A percentile compares a stretch with the other conserved stretches of the same genome.
These are phyloP conservation scores for Blastobotrys mokoenaii DNA, from an alignment of 805 yeast species.

Conservation along the genomic window DNA sequence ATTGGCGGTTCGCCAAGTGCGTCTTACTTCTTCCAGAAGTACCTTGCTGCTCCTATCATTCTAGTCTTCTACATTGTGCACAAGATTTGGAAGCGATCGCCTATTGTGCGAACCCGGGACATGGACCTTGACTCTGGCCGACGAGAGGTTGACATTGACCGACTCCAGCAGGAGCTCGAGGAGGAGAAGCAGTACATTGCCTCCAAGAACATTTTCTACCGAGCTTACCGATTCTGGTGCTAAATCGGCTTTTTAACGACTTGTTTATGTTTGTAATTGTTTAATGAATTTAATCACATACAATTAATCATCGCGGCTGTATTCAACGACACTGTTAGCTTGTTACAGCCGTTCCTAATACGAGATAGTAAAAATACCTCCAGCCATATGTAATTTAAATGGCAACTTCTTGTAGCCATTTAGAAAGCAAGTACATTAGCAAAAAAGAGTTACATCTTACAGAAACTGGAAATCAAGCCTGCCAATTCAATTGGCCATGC, in stretches of 20 bases:
- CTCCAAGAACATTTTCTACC: constrained; percentile 38
- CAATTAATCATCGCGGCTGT: too few species aligned
- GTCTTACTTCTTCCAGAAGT: constrained; percentile 41
- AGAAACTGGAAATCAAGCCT: too few species aligned
- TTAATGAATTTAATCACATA: too few species aligned
- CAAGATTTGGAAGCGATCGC: constrained; percentile 38
- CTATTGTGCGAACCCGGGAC: constrained; percentile 37
- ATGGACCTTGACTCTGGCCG: constrained; percentile 60
- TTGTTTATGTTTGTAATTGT: too few species aligned
- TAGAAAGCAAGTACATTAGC: too few species aligned
- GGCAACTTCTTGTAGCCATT: too few species aligned
- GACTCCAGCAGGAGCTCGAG: constrained; percentile 45
- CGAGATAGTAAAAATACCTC: too few species aligned
- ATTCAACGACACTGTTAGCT: too few species aligned
- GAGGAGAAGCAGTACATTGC: constrained; percentile 48
- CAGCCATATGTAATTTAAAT: too few species aligned
- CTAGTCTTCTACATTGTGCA: constrained; percentile 40
- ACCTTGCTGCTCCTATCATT: constrained; percentile 40
- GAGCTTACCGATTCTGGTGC: constrained; percentile 51
- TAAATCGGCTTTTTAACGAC: constrained; percentile 15
- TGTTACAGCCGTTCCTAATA: too few species aligned
- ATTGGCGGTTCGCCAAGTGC: constrained; percentile 31
- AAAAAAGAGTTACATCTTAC: too few species aligned
- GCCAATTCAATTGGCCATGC: too few species aligned
- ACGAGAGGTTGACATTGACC: constrained; percentile 49